Conservation (phyloP, 2,329 filamentous ascomycete genomes). For the Teratosphaeria destructans region DNA sequence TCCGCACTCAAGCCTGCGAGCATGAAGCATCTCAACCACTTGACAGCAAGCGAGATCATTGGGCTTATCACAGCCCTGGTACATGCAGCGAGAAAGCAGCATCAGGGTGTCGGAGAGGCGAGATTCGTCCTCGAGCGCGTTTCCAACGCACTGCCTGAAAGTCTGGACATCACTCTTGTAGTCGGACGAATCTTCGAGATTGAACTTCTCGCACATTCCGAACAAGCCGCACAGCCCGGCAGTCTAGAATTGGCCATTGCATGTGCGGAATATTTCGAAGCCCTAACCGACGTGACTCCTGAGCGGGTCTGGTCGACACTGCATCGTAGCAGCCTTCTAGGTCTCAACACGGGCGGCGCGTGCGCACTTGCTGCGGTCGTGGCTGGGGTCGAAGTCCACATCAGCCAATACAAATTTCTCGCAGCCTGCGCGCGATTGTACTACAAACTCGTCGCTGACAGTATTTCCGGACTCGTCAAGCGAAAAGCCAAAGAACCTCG, state of each 20-base stretch:
- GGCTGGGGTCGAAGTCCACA: constrained; percentile 69
- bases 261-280: constrained; percentile 70
- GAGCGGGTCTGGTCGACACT: constrained; percentile 86
- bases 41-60: constrained; percentile 63
- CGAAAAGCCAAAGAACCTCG: constrained; percentile 41
- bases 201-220: constrained; percentile 40
- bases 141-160: constrained; percentile 40
- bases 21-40: constrained; percentile 35
- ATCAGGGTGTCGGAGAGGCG: constrained; percentile 25
- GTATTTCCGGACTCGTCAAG: constrained; percentile 57
- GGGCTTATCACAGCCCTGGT: constrained; percentile 63
- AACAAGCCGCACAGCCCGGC: constrained; percentile 50
- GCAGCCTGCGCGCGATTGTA: constrained; percentile 65
- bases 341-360: constrained; percentile 57
- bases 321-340: constrained; percentile 67
- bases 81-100: constrained; percentile 22
- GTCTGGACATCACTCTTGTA: constrained; percentile 65
- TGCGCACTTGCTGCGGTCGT: constrained; percentile 70
- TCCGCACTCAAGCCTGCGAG: constrained; percentile 17
- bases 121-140: constrained; percentile 40
- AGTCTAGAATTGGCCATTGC: constrained; percentile 58
- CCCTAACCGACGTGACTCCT: constrained; percentile 61
- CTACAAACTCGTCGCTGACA: constrained; percentile 63
- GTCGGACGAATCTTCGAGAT: constrained; percentile 78
- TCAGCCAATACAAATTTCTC: constrained; percentile 68